Evolutionary conservation across 306 rosid species (phyloP).

Genomic region (Trifolium fragiferum): DNA sequence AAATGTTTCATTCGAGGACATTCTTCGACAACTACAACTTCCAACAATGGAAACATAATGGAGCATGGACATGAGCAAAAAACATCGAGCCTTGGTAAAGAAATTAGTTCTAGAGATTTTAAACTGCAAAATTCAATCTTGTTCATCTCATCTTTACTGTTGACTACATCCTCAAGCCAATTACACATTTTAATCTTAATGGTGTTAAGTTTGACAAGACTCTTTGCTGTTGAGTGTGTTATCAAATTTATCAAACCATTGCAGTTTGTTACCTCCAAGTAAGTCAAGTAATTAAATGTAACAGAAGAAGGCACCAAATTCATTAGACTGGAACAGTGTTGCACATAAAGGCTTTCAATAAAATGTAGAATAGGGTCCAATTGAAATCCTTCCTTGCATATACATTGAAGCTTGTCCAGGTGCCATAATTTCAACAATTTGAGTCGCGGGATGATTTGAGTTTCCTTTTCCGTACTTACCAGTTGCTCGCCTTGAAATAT

Average conservation of each 20-base stretch:
- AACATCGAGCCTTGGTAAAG: neutral
- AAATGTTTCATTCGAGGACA: neutral
- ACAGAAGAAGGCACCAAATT: neutral
- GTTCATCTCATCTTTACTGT: neutral
- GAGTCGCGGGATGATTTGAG: too few species aligned
- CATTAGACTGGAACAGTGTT: neutral
- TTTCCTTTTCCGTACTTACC: too few species aligned
- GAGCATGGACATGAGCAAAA: neutral
- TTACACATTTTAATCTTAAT: neutral
- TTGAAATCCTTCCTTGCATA: too few species aligned
- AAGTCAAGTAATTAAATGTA: neutral
- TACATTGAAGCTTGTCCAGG: too few species aligned
- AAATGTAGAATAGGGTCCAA: neutral
- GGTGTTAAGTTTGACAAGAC: neutral
- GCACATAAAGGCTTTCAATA: neutral
- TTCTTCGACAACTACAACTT: neutral
- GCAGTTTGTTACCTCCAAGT: neutral
- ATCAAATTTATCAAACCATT: constrained; percentile 8
- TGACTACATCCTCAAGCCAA: neutral
- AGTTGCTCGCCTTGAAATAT: too few species aligned
- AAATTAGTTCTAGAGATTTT: neutral
- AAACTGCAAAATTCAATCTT: neutral
- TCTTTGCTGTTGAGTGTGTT: neutral
- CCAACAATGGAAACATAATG: neutral
- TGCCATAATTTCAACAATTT: too few species aligned